These are phyloP conservation scores for Oryza officinalis DNA, from an alignment of 176 grass and related monocot genomes.

Conservation along the genomic window DNA sequence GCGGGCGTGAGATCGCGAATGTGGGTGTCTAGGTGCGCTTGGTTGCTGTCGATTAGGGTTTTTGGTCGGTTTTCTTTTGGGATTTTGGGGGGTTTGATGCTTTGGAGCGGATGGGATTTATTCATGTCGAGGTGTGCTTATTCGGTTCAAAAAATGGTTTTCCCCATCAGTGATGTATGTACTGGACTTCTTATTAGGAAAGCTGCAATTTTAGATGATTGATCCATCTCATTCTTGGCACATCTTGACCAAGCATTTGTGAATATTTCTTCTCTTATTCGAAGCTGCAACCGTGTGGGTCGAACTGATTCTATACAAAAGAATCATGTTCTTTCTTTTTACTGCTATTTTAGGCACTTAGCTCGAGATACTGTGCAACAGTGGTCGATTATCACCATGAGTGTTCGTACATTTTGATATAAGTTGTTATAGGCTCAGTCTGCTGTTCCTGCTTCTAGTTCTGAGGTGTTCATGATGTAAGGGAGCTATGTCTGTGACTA, in stretches of 20 bases:
- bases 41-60: constrained; percentile 12
- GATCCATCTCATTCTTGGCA: neutral
- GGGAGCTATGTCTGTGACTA: neutral
- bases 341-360: neutral
- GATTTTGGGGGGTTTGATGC: neutral
- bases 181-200: neutral
- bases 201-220: neutral
- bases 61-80: neutral
- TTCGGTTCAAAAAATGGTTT: neutral
- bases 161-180: neutral
- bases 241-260: neutral
- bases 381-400: neutral
- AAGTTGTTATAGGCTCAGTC: neutral
- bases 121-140: neutral
- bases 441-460: neutral
- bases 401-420: neutral
- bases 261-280: neutral
- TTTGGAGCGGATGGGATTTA: neutral
- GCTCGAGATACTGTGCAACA: neutral
- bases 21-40: neutral
- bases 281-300: neutral
- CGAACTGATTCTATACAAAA: neutral
- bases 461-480: neutral
- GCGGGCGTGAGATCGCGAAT: neutral
- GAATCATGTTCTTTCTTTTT: neutral